A percentile compares a stretch with the other conserved stretches of the same genome.
Conservation (phyloP, 495 filamentous ascomycete genomes). For the Glutinoglossum americanum region DNA sequence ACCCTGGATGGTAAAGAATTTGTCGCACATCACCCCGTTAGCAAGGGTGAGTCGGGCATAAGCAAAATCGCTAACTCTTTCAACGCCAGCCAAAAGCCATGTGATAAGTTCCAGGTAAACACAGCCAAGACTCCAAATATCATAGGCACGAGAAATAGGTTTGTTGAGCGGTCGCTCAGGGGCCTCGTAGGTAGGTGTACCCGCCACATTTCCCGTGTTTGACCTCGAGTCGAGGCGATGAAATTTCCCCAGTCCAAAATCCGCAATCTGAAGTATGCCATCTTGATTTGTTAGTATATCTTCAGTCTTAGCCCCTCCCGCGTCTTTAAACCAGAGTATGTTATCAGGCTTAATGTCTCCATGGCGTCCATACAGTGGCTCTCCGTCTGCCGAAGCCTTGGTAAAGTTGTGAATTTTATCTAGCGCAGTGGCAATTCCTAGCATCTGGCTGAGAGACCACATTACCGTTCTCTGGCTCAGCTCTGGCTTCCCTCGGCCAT, state of each 20-base stretch:
- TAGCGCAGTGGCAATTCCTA: neutral
- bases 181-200: neutral
- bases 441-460: neutral
- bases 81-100: slow-evolving; percentile 5
- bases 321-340: slow-evolving; percentile 15
- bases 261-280: slow-evolving; percentile 10
- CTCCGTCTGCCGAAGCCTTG: neutral
- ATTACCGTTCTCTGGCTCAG: neutral
- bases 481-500: neutral
- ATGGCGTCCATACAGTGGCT: slow-evolving; percentile 1
- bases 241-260: slow-evolving; percentile 9
- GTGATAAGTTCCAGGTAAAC: slow-evolving; percentile 9
- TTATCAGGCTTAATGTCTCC: slow-evolving; percentile 18
- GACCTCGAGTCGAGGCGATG: slow-evolving; percentile 6
- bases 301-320: too few relatives aligned
- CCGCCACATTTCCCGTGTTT: neutral
- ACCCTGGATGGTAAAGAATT: neutral
- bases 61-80: neutral
- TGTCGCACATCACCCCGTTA: neutral
- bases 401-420: neutral
- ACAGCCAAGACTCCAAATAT: slow-evolving; percentile 10
- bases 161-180: slow-evolving; percentile 2
- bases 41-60: neutral
- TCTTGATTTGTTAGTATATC: neutral
- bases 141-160: slow-evolving; percentile 5